Evolutionary conservation across 2,329 filamentous ascomycete genomes (phyloP).

Genomic region (Mariannaea elegans): DNA sequence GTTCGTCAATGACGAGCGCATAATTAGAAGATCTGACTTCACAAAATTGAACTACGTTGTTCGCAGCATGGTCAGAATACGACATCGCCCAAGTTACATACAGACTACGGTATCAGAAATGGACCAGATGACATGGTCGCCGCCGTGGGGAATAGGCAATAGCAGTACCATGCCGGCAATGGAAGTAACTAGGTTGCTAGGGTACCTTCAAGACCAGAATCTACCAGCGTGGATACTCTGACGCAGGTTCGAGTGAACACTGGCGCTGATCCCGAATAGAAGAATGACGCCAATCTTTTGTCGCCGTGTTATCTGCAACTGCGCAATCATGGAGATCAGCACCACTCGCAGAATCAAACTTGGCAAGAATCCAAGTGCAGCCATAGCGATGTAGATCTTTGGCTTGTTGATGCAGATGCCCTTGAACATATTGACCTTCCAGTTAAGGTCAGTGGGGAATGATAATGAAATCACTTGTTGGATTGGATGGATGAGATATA

Average conservation of each 20-base stretch:
- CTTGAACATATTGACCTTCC: slow-evolving; percentile 39
- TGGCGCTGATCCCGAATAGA: slow-evolving; percentile 54
- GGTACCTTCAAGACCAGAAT: background rate
- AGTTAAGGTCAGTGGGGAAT: slow-evolving; percentile 45
- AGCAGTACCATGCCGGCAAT: slow-evolving; percentile 45
- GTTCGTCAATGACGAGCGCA: slow-evolving; percentile 49
- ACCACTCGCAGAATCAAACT: slow-evolving; percentile 57
- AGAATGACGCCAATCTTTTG: slow-evolving; percentile 56
- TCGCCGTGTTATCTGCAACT: slow-evolving; percentile 53
- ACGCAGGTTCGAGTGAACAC: slow-evolving; percentile 2
- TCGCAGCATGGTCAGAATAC: background rate
- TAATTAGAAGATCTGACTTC: slow-evolving; percentile 48
- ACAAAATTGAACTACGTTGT: slow-evolving; percentile 40
- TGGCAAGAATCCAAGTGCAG: slow-evolving; percentile 57
- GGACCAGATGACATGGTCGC: slow-evolving; percentile 46
- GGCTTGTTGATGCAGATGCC: slow-evolving; percentile 52
- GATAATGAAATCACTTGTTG: slow-evolving; percentile 45
- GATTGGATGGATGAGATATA: no score
- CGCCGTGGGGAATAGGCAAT: slow-evolving; percentile 37
- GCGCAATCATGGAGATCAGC: slow-evolving; percentile 56
- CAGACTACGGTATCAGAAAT: slow-evolving; percentile 41
- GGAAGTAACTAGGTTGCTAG: slow-evolving; percentile 50
- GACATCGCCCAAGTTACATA: slow-evolving; percentile 36
- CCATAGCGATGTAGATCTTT: slow-evolving; percentile 42
- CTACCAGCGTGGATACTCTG: slow-evolving; percentile 6